Evolutionary conservation across 176 grass and related monocot species (phyloP), one percentile per base, ranked within the genome.

Genomic region (Triticum dicoccoides): DNA sequence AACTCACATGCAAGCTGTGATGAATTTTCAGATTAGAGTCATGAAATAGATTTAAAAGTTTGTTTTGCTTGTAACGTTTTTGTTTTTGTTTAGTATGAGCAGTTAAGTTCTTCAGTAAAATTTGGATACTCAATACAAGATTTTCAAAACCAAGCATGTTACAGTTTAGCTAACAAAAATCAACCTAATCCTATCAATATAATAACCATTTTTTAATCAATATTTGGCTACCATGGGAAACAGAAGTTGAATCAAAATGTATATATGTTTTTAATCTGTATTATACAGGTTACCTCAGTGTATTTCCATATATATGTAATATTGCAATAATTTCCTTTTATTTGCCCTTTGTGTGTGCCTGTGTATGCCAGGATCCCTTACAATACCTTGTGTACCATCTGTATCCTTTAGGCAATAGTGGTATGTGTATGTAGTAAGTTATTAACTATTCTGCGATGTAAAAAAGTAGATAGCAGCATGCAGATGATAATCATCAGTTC

Each of bases 11-110:
- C 17, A 24, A 21, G 42, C 42, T 41, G 59, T 85, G 63, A 72
- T 67, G 24, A 67, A 33, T 85, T 81, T 66, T 65, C 13, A 80
- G 66, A 67, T 35, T 85, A 81, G 32, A 67, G 34, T 54, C 78
- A 79, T 81, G 54, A 86, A 78, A 42, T 20, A 77, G 41, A 38
- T 88, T 71, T 33, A 76, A 47, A 65, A 83, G 64, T 80, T 85
- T 61, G 18, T 18, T 80, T 76, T 54, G 71, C 20, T 13, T 83
- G 5, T 74, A 27, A 65, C 0, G 6, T 79, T 35, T 45, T 25
- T 14, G 25, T 61, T 67, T 54, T 54, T 54, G 51, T 54, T 79
- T 61, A 74, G 49, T 79, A 73, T 80, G 42, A 21, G 0, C 34
- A 32, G 21, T 68, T 85, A 56, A 61, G 27, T 79, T 52, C 49